Percentiles rank a stretch among this genome's conserved stretches.
Conservation (phyloP, 1,284 basidiomycete genomes). For the Ustilago esculenta region DNA sequence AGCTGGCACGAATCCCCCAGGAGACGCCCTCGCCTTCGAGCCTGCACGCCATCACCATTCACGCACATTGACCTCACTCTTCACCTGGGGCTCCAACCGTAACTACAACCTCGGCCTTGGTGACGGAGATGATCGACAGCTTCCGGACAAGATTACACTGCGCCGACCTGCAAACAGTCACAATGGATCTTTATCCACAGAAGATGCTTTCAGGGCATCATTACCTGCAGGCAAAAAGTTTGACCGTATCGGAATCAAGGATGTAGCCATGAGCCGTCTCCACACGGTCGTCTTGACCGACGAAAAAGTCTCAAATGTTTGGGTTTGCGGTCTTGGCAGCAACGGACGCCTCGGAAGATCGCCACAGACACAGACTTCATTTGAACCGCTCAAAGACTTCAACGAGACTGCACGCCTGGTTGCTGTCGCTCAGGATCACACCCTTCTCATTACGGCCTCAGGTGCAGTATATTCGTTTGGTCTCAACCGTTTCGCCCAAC, state of each 20-base stretch:
- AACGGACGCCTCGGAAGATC: conserved; percentile 73
- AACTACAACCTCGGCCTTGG: conserved; percentile 77
- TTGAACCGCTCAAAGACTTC: conserved; percentile 74
- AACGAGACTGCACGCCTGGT: conserved; percentile 71
- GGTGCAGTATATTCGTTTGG: conserved; percentile 93
- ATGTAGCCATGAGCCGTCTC: conserved; percentile 60
- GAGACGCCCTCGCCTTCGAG: conserved; percentile 34
- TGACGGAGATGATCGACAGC: conserved; percentile 79
- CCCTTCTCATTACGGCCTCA: conserved; percentile 79
- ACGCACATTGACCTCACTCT: conserved; percentile 72
- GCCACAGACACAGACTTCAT: conserved; percentile 81
- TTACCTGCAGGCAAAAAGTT: conserved; percentile 52
- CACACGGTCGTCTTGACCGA: conserved; percentile 62
- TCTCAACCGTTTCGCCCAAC: conserved; percentile 75
- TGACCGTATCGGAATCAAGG: conserved; percentile 54
- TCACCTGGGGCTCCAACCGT: conserved; percentile 89
- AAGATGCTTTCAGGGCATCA: conserved; percentile 19
- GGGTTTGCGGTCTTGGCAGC: conserved; percentile 61
- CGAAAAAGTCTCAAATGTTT: conserved; percentile 60
- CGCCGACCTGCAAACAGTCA: conserved; percentile 31
- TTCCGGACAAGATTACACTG: conserved; percentile 81
- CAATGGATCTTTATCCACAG: conserved; percentile 9
- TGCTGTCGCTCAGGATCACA: conserved; percentile 92
- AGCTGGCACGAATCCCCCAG: conserved; percentile 54
- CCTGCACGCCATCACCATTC: conserved; percentile 19